A percentile compares a stretch with the other conserved stretches of the same genome.
Evolutionary conservation across 352 stramenopile genomes (phyloP).

Genomic region (Phytopythium montanum): DNA sequence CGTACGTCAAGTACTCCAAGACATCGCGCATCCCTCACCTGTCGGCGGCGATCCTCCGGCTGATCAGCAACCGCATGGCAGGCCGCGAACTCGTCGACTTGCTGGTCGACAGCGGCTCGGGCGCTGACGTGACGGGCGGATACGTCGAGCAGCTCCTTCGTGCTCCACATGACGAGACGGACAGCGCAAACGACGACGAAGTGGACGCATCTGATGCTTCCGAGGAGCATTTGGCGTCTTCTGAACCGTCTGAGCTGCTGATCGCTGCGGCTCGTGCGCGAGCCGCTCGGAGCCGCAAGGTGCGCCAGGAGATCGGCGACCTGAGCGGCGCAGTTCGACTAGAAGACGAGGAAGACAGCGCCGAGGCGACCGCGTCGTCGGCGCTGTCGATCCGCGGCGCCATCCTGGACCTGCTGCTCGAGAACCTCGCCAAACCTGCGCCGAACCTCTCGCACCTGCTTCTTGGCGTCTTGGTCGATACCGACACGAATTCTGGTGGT

Average conservation of each 20-base stretch:
- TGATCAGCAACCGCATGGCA: conserved; percentile 64
- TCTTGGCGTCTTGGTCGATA: conserved; percentile 42
- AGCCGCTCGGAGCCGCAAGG: not conserved
- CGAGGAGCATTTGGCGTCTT: not conserved
- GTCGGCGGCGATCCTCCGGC: conserved; percentile 60
- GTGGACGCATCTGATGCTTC: conserved; percentile 11
- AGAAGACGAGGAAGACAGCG: not conserved
- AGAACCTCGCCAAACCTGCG: conserved; percentile 71
- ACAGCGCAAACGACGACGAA: conserved; percentile 15
- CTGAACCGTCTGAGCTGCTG: conserved; percentile 9
- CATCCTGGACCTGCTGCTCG: conserved; percentile 73
- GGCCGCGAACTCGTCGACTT: conserved; percentile 61
- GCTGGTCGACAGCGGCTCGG: conserved; percentile 59
- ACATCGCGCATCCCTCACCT: conserved; percentile 64
- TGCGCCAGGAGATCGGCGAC: conserved; percentile 10
- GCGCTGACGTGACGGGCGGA: conserved; percentile 63
- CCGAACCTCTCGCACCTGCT: conserved; percentile 77
- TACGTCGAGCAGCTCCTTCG: conserved; percentile 82
- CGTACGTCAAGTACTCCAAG: conserved; percentile 87
- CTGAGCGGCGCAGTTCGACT: conserved; percentile 1
- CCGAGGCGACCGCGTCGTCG: conserved; percentile 15
- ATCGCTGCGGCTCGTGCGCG: not conserved
- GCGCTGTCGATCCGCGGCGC: conserved; percentile 52
- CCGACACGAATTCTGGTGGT: not conserved
- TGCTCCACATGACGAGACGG: conserved; percentile 20